Evolutionary conservation across 768 basidiomycete genomes (phyloP).

Genomic region (Heimioporus sp.): DNA sequence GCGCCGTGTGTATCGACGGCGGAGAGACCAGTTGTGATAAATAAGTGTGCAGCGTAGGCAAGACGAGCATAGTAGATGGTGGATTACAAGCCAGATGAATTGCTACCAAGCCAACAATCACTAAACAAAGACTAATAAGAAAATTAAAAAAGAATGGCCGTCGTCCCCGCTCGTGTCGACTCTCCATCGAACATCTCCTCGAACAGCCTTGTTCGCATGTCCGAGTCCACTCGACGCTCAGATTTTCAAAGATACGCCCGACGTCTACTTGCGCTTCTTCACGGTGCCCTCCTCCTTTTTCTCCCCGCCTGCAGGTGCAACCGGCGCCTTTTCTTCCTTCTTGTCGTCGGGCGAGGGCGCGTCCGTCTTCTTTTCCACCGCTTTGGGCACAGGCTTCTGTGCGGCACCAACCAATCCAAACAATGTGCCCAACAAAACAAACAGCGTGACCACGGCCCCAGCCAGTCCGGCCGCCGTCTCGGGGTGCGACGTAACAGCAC

Average conservation of each 20-base stretch:
- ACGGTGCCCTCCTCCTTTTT: slow-evolving; percentile 66
- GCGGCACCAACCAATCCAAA: slow-evolving; percentile 75
- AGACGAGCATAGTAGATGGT: slow-evolving; percentile 55
- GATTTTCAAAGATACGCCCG: slow-evolving; percentile 4
- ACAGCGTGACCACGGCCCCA: slow-evolving; percentile 71
- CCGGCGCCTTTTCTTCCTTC: slow-evolving; percentile 62
- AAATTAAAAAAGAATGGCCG: neutral
- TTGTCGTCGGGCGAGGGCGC: slow-evolving; percentile 61
- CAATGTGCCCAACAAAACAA: slow-evolving; percentile 81
- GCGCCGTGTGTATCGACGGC: slow-evolving; percentile 65
- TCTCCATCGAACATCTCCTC: too few relatives aligned
- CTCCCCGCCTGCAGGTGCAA: slow-evolving; percentile 69
- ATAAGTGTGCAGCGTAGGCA: slow-evolving; percentile 63
- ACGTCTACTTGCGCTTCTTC: slow-evolving; percentile 72
- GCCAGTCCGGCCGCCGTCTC: slow-evolving; percentile 80
- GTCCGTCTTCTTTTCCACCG: slow-evolving; percentile 73
- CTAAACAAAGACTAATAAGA: too few relatives aligned
- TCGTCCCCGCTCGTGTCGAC: neutral
- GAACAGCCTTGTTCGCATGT: neutral
- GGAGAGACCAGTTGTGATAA: slow-evolving; percentile 61
- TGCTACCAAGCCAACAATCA: too few relatives aligned
- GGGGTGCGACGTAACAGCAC: slow-evolving; percentile 85
- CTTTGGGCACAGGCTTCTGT: slow-evolving; percentile 70
- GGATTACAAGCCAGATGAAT: neutral
- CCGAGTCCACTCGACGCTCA: slow-evolving; percentile 3